A percentile compares a stretch with the other conserved stretches of the same genome.
phyloP scores from a whole-genome alignment of 2,329 filamentous ascomycete species.

The Plectosphaerella cucumerina region DNA sequence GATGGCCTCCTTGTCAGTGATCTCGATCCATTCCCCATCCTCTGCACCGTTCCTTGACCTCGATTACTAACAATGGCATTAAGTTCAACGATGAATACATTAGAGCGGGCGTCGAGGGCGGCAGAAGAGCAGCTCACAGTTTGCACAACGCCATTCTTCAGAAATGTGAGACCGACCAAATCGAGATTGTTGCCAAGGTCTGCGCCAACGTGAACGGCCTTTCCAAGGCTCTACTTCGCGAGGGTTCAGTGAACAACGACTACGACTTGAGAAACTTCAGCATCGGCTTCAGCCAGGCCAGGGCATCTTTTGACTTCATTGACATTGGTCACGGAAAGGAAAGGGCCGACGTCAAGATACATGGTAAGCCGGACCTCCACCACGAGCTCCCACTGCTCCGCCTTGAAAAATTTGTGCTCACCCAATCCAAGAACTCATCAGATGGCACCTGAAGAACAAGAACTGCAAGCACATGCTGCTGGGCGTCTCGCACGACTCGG shows the following conservation, averaged over 20 bases:
- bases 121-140: conserved; percentile 46
- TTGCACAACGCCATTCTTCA: conserved; percentile 44
- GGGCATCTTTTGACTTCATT: conserved; percentile 58
- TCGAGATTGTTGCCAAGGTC: conserved; percentile 53
- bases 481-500: conserved; percentile 58
- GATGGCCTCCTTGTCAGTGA: conserved; percentile 53
- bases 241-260: conserved; percentile 39
- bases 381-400: background rate
- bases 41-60: background rate
- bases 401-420: background rate
- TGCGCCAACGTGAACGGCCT: conserved; percentile 51
- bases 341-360: conserved; percentile 55
- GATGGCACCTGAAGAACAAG: conserved; percentile 54
- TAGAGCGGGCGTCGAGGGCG: conserved; percentile 50
- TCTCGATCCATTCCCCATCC: background rate
- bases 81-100: conserved; percentile 57
- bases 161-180: conserved; percentile 38
- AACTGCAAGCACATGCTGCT: conserved; percentile 60
- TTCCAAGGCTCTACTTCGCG: conserved; percentile 41
- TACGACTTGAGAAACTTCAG: conserved; percentile 52
- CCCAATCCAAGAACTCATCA: conserved; percentile 37
- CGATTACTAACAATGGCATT: background rate
- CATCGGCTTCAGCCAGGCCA: conserved; percentile 55
- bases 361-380: conserved; percentile 39
- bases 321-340: conserved; percentile 59